Conservation (phyloP, 371 early-diverging fungal genomes). For the Apophysomyces sp. region DNA sequence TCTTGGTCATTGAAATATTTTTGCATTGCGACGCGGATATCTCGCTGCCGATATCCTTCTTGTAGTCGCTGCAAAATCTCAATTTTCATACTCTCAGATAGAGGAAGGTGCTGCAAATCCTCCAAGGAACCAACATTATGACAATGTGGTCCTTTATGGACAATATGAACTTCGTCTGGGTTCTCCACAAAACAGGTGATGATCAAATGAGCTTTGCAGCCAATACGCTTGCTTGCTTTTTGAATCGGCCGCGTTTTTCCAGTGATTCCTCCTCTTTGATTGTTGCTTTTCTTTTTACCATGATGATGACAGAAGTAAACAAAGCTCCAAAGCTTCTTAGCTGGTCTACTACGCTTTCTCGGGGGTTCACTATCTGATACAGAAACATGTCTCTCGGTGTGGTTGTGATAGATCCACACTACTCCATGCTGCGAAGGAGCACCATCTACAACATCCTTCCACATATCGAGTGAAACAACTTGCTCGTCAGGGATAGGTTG, state of each 20-base stretch:
- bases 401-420: too few relatives aligned
- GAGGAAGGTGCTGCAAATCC: constrained; percentile 2
- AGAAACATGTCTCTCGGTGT: too few relatives aligned
- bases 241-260: neutral
- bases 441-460: too few relatives aligned
- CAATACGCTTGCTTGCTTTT: constrained; percentile 1
- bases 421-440: too few relatives aligned
- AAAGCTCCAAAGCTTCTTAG: too few relatives aligned
- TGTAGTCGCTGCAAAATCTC: neutral
- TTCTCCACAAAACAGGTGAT: neutral
- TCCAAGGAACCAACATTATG: neutral
- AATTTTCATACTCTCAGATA: neutral
- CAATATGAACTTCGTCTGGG: neutral
- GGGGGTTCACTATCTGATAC: too few relatives aligned
- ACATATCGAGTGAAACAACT: too few relatives aligned
- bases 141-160: too few relatives aligned
- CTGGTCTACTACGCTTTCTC: too few relatives aligned
- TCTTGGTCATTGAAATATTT: neutral
- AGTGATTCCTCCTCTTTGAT: neutral
- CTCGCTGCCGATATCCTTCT: neutral
- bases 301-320: neutral
- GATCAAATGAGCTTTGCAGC: constrained; percentile 1
- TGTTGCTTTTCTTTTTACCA: neutral
- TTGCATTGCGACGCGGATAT: neutral
- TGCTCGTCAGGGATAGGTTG: too few relatives aligned